Base-by-base conservation (phyloP, 352 stramenopile species). In the Lagenidium giganteum region DNA sequence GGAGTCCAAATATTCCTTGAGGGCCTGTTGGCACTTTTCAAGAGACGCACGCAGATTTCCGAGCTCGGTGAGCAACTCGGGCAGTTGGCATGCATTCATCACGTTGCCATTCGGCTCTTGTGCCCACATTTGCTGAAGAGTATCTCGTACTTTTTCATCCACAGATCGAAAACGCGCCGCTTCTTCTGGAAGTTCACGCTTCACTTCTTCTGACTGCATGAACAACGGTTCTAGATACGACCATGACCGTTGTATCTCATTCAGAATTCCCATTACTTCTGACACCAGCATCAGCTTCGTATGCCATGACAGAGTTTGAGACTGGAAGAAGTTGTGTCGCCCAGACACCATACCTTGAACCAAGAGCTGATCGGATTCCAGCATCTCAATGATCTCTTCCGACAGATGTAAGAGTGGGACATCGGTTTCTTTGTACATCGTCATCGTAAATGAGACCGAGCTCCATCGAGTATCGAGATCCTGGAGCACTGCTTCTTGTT, bases 221-320 rank as follows among this genome's bases (percentile, higher is more conserved):
- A 98, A 98, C 2, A 98, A 68, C 12, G 94, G 93, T 53, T 98
- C 94, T 4, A 98, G 54, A 53, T 98, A 98, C 14, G 78, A 95
- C 93, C 94, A 98, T 12, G 88, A 93, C 9, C 90, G 83, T 62
- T 98, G 92, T 50, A 98, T 98, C 38, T 98, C 92, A 23, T 74
- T 76, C 20, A 98, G 52, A n/a, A 93, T 50, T 37, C 25, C 61
- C 53, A 72, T 93, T 5, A 95, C 82, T 54, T 98, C 94, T 4
- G 76, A 75, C 14, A 95, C 66, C n/a, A 86, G 54, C 41, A 71
- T 67, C 3, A 90, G 60, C 27, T 64, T 80, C 8, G 40, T 56
- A 13, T 64, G 54, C 78, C 77, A 93, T 5, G 35, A 31, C 28
- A 87, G 54, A 7, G 75, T 84, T 23, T 78, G 63, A 1, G 58